Evolutionary conservation across 2,329 filamentous ascomycete genomes (phyloP).

Genomic region (Uncinocarpus reesii): DNA sequence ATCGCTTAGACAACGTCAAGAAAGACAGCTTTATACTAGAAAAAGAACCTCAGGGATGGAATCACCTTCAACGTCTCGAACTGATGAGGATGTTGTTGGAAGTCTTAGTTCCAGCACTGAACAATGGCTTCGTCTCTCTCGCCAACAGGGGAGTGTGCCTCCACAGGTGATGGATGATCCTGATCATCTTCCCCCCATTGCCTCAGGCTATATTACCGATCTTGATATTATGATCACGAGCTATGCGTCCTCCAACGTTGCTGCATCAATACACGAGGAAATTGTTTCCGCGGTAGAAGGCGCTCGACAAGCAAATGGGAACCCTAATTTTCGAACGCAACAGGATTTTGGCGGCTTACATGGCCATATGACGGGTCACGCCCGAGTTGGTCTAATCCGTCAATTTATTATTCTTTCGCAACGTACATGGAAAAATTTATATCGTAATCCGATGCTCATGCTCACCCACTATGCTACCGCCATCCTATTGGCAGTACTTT

Average conservation of each 20-base stretch:
- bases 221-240: slow-evolving; percentile 69
- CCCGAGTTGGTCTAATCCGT: slow-evolving; percentile 63
- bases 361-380: slow-evolving; percentile 66
- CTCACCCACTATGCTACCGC: slow-evolving; percentile 96
- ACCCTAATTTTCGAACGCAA: slow-evolving; percentile 47
- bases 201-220: slow-evolving; percentile 55
- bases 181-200: slow-evolving; percentile 49
- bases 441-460: slow-evolving; percentile 97
- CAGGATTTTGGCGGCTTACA: slow-evolving; percentile 32
- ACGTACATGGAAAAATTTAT: slow-evolving; percentile 93
- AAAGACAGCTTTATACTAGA: slow-evolving; percentile 79
- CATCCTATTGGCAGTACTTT: slow-evolving; percentile 85
- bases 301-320: slow-evolving; percentile 59
- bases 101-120: slow-evolving; percentile 44
- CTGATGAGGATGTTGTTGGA: slow-evolving; percentile 51
- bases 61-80: slow-evolving; percentile 49
- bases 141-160: slow-evolving; percentile 44
- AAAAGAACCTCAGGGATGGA: slow-evolving; percentile 55
- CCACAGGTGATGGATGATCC: slow-evolving; percentile 60
- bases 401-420: slow-evolving; percentile 86
- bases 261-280: slow-evolving; percentile 62
- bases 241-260: slow-evolving; percentile 70
- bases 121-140: slow-evolving; percentile 51
- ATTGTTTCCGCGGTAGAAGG: slow-evolving; percentile 58
- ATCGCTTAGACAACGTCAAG: slow-evolving; percentile 76